Conservation (phyloP, 495 filamentous ascomycete genomes). For the Xanthoparmelia taractica region DNA sequence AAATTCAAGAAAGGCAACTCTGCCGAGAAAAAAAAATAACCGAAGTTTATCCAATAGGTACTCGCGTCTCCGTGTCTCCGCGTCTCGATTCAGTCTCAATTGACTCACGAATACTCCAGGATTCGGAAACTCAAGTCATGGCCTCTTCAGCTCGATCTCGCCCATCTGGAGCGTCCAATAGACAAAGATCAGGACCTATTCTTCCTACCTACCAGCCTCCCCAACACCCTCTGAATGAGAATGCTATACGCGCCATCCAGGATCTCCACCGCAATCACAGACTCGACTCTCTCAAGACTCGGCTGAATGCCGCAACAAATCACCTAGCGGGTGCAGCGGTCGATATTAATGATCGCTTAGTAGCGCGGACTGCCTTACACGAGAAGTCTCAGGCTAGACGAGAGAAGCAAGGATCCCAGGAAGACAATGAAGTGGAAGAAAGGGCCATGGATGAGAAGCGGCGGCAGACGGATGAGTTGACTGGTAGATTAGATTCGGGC, state of each 20-base stretch:
- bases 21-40: no score
- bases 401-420: conserved; percentile 19
- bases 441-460: conserved; percentile 24
- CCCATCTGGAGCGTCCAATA: conserved; percentile 13
- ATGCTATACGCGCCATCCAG: conserved; percentile 32
- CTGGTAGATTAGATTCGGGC: conserved; percentile 34
- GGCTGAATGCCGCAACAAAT: conserved; percentile 33
- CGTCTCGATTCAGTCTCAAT: no score
- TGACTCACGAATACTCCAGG: neutral
- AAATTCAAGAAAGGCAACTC: neutral
- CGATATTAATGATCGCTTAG: conserved; percentile 41
- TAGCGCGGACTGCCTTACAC: conserved; percentile 28
- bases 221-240: conserved; percentile 39
- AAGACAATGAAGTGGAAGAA: conserved; percentile 14
- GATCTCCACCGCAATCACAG: conserved; percentile 30
- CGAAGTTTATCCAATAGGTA: neutral
- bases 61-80: no score
- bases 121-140: neutral
- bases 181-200: conserved; percentile 18
- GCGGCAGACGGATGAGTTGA: conserved; percentile 31
- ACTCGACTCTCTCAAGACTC: conserved; percentile 32
- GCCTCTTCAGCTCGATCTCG: conserved; percentile 13
- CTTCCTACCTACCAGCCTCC: conserved; percentile 56
- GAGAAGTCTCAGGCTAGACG: conserved; percentile 19
- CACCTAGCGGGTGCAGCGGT: conserved; percentile 39